These are phyloP conservation scores for Lecanosticta acicola DNA, from an alignment of 2,329 filamentous ascomycete species.

Conservation along the genomic window DNA sequence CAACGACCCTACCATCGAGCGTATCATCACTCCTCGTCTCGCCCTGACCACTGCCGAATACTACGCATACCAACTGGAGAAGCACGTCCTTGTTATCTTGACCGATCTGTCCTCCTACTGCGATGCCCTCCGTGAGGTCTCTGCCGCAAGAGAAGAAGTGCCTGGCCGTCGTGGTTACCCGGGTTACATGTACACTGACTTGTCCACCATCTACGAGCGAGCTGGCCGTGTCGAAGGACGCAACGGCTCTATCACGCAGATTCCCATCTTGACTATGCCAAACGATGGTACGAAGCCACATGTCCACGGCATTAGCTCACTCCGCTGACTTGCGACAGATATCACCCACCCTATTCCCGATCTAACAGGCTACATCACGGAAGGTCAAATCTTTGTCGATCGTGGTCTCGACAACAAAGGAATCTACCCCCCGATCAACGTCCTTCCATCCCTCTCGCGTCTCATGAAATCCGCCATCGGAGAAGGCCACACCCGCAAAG, in stretches of 20 bases:
- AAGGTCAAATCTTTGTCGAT: constrained; percentile 97
- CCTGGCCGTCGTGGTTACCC: constrained; percentile 98
- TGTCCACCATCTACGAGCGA: constrained; percentile 99
- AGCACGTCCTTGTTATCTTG: constrained; percentile 97
- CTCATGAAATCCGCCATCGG: constrained; percentile 99
- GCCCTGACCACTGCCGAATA: constrained; percentile 98
- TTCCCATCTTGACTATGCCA: constrained; percentile 98
- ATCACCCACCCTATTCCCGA: constrained; percentile 99
- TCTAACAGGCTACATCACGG: constrained; percentile 97
- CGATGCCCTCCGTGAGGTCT: constrained; percentile 97
- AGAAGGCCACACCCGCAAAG: constrained; percentile 91
- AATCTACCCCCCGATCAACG: constrained; percentile 98
- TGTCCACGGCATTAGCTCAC: neutral
- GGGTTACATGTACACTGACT: constrained; percentile 99
- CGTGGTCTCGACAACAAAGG: constrained; percentile 91
- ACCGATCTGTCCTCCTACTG: constrained; percentile 98
- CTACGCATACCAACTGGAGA: constrained; percentile 99
- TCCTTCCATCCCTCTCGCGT: constrained; percentile 93
- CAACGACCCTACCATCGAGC: constrained; percentile 98
- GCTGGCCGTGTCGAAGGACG: constrained; percentile 94
- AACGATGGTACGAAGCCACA: constrained; percentile 65
- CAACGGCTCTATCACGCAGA: constrained; percentile 98
- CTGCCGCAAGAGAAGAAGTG: constrained; percentile 95
- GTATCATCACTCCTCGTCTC: constrained; percentile 98
- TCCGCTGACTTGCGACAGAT: constrained; percentile 45